phyloP scores from a whole-genome alignment of 345 rosid species.

The Rhizophora mangle region DNA sequence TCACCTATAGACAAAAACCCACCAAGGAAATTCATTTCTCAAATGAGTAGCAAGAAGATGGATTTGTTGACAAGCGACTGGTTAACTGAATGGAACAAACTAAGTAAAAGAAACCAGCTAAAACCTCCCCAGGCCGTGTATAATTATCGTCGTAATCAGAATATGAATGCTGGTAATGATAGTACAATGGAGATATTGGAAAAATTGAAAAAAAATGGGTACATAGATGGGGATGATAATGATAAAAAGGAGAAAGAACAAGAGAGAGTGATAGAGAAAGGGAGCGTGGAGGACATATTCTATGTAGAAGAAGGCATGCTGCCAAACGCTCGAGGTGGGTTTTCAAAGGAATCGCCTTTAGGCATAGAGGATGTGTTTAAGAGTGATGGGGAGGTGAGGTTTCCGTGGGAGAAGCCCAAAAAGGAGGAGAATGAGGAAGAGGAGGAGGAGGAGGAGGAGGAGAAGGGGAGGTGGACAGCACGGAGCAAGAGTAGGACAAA shows the following conservation, averaged over 20 bases:
- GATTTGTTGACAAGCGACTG: conserved; percentile 29
- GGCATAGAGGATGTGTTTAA: conserved; percentile 37
- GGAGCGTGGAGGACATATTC: conserved; percentile 70
- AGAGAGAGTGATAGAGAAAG: conserved; percentile 62
- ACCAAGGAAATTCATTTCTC: conserved; percentile 19
- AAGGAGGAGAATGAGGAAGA: conserved; percentile 18
- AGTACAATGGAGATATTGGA: conserved; percentile 84
- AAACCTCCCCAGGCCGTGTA: conserved; percentile 46
- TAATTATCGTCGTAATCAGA: conserved; percentile 37
- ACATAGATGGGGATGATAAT: conserved; percentile 38
- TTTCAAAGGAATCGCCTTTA: conserved; percentile 46
- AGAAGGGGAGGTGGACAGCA: conserved; percentile 45
- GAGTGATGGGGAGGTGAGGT: conserved; percentile 53
- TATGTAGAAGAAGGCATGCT: conserved; percentile 61
- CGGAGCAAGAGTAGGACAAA: conserved; percentile 58
- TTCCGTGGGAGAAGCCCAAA: conserved; percentile 80
- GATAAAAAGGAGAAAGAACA: conserved; percentile 29
- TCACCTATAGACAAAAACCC: conserved; percentile 27
- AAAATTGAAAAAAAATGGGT: conserved; percentile 70
- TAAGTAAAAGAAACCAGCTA: conserved; percentile 33
- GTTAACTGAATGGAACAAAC: conserved; percentile 58
- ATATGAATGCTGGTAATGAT: conserved; percentile 32
- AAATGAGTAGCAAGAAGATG: conserved; percentile 1
- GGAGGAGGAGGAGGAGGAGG: conserved; percentile 27
- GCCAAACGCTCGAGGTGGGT: conserved; percentile 65